phyloP scores from a whole-genome alignment of 75 land plant genomes.

The Selaginella tamariscina region DNA sequence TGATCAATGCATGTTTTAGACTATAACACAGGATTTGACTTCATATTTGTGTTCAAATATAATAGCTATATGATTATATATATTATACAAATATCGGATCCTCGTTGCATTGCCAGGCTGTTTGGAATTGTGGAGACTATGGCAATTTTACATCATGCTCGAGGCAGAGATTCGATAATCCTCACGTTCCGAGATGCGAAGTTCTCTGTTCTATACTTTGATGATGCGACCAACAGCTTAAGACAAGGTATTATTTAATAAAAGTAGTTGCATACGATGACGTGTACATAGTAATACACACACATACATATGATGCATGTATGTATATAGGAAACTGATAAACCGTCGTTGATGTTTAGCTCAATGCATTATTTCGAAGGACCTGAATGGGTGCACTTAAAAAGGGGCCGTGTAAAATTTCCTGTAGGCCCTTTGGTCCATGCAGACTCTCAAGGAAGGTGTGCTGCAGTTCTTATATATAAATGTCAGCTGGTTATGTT shows the following conservation, averaged over 20 bases:
- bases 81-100: no score
- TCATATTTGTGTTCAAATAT: no score
- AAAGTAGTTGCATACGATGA: no score
- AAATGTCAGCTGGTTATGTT: conserved; percentile 80
- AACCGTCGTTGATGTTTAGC: conserved; percentile 27
- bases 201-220: conserved; percentile 75
- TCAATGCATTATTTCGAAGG: conserved; percentile 98
- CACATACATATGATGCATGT: neutral
- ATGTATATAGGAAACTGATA: neutral
- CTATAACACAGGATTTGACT: no score
- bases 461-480: conserved; percentile 70
- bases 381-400: conserved; percentile 79
- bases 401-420: conserved; percentile 90
- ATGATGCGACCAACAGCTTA: conserved; percentile 74
- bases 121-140: conserved; percentile 87
- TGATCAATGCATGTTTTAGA: no score
- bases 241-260: conserved; percentile 37
- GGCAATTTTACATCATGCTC: conserved; percentile 50
- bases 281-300: no score
- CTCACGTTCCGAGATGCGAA: conserved; percentile 85
- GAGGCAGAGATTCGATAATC: conserved; percentile 83
- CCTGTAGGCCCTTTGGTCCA: conserved; percentile 77
- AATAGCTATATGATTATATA: no score
- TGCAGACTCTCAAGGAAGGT: conserved; percentile 85
- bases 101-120: conserved; percentile 53